A percentile compares a stretch with the other conserved stretches of the same genome.
Conservation (phyloP, 331 rosid species). For the Pyracantha coccinea region DNA sequence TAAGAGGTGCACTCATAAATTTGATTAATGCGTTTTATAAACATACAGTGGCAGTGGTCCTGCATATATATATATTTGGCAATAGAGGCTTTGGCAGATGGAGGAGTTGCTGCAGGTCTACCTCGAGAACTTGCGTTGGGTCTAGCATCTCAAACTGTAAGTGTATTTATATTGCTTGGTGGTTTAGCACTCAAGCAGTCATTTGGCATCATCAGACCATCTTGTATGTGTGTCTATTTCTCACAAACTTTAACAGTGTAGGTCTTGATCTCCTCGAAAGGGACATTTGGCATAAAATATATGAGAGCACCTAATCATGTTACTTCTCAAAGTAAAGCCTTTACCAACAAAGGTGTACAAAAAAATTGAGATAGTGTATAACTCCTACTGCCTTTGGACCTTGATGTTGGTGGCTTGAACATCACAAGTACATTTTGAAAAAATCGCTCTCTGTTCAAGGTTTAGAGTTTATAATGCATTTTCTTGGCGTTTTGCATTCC, state of each 20-base stretch:
- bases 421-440: background rate
- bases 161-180: slow-evolving; percentile 20
- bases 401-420: background rate
- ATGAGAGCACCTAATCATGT: background rate
- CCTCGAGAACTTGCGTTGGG: slow-evolving; percentile 83
- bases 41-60: slow-evolving; percentile 93
- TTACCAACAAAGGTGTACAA: background rate
- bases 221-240: background rate
- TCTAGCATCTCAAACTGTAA: slow-evolving; percentile 95
- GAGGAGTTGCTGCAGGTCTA: slow-evolving; percentile 98
- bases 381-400: background rate
- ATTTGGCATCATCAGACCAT: background rate
- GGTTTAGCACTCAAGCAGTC: background rate
- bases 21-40: background rate
- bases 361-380: background rate
- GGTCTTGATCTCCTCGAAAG: background rate
- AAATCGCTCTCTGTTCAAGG: no score
- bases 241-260: background rate
- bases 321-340: background rate
- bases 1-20: background rate
- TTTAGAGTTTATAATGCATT: no score
- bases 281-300: background rate
- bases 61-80: slow-evolving; percentile 74
- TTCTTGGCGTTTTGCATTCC: no score
- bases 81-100: slow-evolving; percentile 97